Conservation (phyloP, 148 eudicot genomes). For the Chenopodium suecicum region DNA sequence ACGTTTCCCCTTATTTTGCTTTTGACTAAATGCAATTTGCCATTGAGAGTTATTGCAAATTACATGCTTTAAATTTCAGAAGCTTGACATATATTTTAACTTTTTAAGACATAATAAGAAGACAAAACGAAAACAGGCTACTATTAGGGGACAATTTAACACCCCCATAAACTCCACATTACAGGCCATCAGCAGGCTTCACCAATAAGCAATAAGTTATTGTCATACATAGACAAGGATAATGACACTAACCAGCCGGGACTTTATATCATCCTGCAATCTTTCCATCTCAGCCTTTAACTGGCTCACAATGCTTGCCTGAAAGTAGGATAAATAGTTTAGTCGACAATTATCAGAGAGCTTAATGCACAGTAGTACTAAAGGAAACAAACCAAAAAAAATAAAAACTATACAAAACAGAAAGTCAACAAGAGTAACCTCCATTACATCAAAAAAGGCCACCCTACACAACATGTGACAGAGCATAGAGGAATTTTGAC, state of each 20-base stretch:
- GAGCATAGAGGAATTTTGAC: background rate
- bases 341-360: background rate
- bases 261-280: conserved; percentile 74
- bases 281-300: conserved; percentile 74
- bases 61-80: background rate
- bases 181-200: conserved; percentile 13
- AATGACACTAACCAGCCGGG: conserved; percentile 63
- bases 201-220: background rate
- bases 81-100: background rate
- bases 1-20: background rate
- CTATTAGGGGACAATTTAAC: background rate
- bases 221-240: background rate
- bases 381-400: background rate
- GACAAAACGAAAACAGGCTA: too few relatives aligned
- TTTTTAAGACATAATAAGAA: too few relatives aligned
- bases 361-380: background rate
- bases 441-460: background rate
- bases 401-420: background rate
- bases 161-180: background rate
- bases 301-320: conserved; percentile 80
- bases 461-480: background rate
- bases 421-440: background rate
- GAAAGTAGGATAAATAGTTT: conserved; percentile 17
- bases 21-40: background rate
- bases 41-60: background rate